These are phyloP conservation scores for Acorus gramineus DNA, from an alignment of 106 monocot species.

Conservation along the genomic window DNA sequence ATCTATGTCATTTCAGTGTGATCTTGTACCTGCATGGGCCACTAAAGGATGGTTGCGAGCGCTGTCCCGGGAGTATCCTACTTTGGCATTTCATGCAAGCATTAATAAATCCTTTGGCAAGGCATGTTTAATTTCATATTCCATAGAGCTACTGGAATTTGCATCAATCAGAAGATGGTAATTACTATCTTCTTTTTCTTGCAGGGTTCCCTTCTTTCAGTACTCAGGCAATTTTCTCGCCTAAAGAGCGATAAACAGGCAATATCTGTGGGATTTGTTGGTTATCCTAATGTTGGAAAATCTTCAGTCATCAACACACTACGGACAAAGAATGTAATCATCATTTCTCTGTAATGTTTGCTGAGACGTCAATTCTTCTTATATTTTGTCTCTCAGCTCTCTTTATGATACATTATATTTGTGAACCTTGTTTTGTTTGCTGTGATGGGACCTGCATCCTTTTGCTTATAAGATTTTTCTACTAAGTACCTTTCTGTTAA, in stretches of 20 bases:
- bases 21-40: slow-evolving; percentile 91
- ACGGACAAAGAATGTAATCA: slow-evolving; percentile 79
- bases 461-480: no score
- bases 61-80: slow-evolving; percentile 83
- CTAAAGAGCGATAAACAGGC: slow-evolving; percentile 96
- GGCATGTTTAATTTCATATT: slow-evolving; percentile 21
- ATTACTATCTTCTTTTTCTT: no score
- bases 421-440: no score
- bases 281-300: slow-evolving; percentile 98
- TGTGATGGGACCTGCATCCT: no score
- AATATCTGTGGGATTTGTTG: slow-evolving; percentile 98
- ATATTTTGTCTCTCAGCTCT: background rate
- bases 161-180: no score
- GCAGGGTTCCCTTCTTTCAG: slow-evolving; percentile 88
- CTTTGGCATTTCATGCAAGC: slow-evolving; percentile 94
- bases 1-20: slow-evolving; percentile 46
- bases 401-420: background rate
- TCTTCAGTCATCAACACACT: slow-evolving; percentile 96
- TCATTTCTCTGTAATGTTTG: background rate
- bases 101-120: slow-evolving; percentile 93
- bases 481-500: no score
- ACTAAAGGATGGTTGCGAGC: slow-evolving; percentile 91
- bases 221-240: slow-evolving; percentile 83
- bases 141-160: no score
- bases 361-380: background rate